A percentile compares a stretch with the other conserved stretches of the same genome.
These are phyloP conservation scores for Panaeolus cyanescens DNA, from an alignment of 768 basidiomycete genomes.

Conservation along the genomic window DNA sequence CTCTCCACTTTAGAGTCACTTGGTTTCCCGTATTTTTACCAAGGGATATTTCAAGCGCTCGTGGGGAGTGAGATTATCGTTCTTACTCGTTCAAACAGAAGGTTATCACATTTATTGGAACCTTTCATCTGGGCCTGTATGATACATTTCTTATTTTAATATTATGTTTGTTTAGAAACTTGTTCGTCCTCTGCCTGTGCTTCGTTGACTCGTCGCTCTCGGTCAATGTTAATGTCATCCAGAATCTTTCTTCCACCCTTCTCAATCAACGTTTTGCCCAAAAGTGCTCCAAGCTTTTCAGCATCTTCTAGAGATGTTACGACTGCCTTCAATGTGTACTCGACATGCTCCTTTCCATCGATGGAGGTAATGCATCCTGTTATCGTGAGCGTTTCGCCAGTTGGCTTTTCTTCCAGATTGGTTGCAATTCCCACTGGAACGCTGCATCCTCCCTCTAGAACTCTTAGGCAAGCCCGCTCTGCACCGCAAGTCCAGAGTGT, in stretches of 20 bases:
- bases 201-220: constrained; percentile 47
- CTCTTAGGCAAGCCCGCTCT: constrained; percentile 86
- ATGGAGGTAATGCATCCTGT: constrained; percentile 86
- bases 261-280: constrained; percentile 67
- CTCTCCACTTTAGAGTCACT: constrained; percentile 76
- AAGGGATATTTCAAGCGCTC: constrained; percentile 65
- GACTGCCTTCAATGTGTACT: constrained; percentile 55
- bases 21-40: constrained; percentile 42
- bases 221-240: constrained; percentile 78
- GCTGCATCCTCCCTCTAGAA: constrained; percentile 95
- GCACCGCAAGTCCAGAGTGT: constrained; percentile 80
- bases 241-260: constrained; percentile 79
- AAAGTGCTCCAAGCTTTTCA: constrained; percentile 63
- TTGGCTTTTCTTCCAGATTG: constrained; percentile 36
- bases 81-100: constrained; percentile 20
- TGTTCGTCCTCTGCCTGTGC: constrained; percentile 34
- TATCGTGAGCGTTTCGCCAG: constrained; percentile 49
- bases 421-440: constrained; percentile 90
- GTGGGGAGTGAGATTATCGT: constrained; percentile 61
- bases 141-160: constrained; percentile 9
- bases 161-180: neutral
- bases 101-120: constrained; percentile 7
- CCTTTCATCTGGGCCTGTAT: constrained; percentile 10
- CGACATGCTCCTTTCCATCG: constrained; percentile 71
- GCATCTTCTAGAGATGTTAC: constrained; percentile 61